A percentile compares a stretch with the other conserved stretches of the same genome.
Conservation (phyloP, 2,329 filamentous ascomycete species). For the Fusarium penzigii region DNA sequence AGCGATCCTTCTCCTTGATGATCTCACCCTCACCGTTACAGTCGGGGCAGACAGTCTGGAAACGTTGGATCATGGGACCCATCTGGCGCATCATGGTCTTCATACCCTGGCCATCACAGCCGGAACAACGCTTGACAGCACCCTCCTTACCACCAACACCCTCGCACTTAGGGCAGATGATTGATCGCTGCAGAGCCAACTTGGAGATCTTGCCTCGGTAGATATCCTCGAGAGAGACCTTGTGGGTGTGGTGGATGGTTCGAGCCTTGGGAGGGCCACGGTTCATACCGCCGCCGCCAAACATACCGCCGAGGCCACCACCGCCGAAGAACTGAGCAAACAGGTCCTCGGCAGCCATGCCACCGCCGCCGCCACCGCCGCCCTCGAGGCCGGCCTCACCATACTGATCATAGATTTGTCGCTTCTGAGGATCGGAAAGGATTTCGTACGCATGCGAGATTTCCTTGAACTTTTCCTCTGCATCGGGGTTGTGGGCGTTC, state of each 20-base stretch:
- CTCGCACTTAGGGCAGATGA: conserved; percentile 94
- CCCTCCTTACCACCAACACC: conserved; percentile 96
- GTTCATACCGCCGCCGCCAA: conserved; percentile 66
- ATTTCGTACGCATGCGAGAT: conserved; percentile 94
- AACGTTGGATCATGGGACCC: conserved; percentile 99
- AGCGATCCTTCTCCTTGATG: conserved; percentile 95
- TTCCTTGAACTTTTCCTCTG: conserved; percentile 98
- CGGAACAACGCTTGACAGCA: conserved; percentile 88
- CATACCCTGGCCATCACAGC: conserved; percentile 94
- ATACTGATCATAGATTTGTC: conserved; percentile 92
- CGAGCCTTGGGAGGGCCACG: conserved; percentile 84
- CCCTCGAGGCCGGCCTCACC: conserved; percentile 95
- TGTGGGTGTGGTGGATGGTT: conserved; percentile 97
- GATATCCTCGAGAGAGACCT: conserved; percentile 95
- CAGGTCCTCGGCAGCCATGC: conserved; percentile 94
- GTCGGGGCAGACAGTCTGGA: conserved; percentile 98
- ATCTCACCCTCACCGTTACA: conserved; percentile 97
- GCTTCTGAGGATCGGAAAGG: conserved; percentile 89
- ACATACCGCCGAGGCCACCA: conserved; percentile 69
- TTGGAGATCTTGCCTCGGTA: conserved; percentile 98
- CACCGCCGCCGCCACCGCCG: conserved; percentile 71
- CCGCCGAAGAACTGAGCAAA: conserved; percentile 94
- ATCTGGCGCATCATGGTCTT: conserved; percentile 99
- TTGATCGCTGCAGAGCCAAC: conserved; percentile 92
- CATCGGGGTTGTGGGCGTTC: conserved; percentile 89